phyloP scores from a whole-genome alignment of 2,329 filamentous ascomycete species.

The Pseudonectria buxi region DNA sequence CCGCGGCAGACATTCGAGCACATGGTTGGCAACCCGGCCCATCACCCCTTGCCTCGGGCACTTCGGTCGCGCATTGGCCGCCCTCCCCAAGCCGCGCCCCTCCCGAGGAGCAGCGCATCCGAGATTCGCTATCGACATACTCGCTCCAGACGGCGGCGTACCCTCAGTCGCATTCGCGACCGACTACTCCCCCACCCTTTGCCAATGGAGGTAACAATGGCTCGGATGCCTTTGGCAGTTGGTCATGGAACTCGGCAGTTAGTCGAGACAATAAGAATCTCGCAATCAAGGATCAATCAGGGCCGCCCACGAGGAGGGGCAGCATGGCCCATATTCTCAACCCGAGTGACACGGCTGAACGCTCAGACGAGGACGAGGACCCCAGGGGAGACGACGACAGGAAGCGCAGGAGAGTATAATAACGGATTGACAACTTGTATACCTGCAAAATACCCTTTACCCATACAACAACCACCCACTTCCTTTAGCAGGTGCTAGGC shows the following conservation, averaged over 20 bases:
- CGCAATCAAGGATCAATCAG: conserved; percentile 47
- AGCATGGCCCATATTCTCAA: conserved; percentile 61
- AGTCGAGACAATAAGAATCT: conserved; percentile 45
- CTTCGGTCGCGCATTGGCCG: conserved; percentile 45
- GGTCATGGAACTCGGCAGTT: conserved; percentile 48
- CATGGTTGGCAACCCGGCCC: conserved; percentile 65
- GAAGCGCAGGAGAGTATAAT: conserved; percentile 56
- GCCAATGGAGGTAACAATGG: conserved; percentile 35
- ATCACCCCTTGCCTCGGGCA: conserved; percentile 59
- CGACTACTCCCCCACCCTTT: conserved; percentile 47
- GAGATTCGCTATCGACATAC: conserved; percentile 51
- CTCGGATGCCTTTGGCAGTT: conserved; percentile 44
- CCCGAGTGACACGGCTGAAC: conserved; percentile 49
- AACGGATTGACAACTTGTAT: conserved; percentile 1
- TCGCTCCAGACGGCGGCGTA: conserved; percentile 41
- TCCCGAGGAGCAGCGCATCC: conserved; percentile 47
- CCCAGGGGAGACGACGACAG: conserved; percentile 50
- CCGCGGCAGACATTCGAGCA: conserved; percentile 89
- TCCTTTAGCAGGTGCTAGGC: no score
- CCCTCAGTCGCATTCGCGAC: conserved; percentile 41
- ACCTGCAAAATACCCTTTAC: no score
- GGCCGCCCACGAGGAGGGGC: conserved; percentile 48
- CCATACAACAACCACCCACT: no score
- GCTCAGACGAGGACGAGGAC: conserved; percentile 51
- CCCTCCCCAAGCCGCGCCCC: conserved; percentile 45